Evolutionary conservation across 148 eudicot species (phyloP).

Genomic region (Vaccinium myrtillus): DNA sequence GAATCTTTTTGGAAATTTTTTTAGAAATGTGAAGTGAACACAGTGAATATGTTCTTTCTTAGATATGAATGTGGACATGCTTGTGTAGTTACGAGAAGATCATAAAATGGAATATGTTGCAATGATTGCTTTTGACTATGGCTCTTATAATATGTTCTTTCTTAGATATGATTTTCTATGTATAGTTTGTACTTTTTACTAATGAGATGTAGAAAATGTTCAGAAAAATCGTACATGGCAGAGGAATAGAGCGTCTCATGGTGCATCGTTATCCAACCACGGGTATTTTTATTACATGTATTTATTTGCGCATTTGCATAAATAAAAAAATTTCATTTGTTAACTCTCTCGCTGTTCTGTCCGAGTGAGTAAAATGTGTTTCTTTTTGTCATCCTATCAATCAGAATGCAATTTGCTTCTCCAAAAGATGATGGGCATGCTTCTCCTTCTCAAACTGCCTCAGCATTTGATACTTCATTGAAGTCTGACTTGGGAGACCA

Average conservation of each 20-base stretch:
- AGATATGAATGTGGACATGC: not conserved
- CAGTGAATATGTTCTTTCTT: not conserved
- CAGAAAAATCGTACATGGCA: constrained; percentile 69
- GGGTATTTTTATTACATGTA: constrained; percentile 43
- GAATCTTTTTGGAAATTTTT: too few relatives aligned
- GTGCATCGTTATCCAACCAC: constrained; percentile 35
- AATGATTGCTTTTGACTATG: not conserved
- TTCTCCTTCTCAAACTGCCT: constrained; percentile 52
- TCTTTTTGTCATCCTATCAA: constrained; percentile 17
- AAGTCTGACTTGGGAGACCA: constrained; percentile 52
- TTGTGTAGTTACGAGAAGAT: not conserved
- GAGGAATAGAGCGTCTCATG: constrained; percentile 40
- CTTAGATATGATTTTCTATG: not conserved
- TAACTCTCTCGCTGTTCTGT: not conserved
- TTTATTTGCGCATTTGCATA: not conserved
- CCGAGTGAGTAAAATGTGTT: constrained; percentile 16
- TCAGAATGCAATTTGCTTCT: constrained; percentile 61
- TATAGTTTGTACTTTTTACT: constrained; percentile 13
- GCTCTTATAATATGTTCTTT: not conserved
- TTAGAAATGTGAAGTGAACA: too few relatives aligned
- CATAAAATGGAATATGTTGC: not conserved
- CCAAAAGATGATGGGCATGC: constrained; percentile 35
- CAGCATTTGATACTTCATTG: constrained; percentile 44
- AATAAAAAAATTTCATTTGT: constrained; percentile 5
- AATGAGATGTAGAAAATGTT: constrained; percentile 14